Conservation (phyloP, 495 filamentous ascomycete genomes). For the Lepraria neglecta region DNA sequence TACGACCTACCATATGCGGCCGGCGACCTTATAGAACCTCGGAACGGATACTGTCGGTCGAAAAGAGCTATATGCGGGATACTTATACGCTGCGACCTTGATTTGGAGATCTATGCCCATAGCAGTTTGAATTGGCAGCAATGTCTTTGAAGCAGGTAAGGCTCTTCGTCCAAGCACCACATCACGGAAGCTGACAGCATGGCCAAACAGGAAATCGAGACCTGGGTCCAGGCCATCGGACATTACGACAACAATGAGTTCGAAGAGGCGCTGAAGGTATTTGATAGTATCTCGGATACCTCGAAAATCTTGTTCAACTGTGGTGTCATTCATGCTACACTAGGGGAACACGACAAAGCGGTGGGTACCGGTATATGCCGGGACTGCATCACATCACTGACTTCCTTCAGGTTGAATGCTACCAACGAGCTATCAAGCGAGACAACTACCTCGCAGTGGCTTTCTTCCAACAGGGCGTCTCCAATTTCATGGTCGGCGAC, state of each 20-base stretch:
- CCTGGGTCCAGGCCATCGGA: constrained; percentile 86
- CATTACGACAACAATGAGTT: constrained; percentile 97
- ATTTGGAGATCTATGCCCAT: neutral
- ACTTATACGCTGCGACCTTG: neutral
- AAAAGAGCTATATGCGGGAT: neutral
- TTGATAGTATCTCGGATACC: constrained; percentile 84
- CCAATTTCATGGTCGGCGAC: constrained; percentile 94
- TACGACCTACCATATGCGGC: too few species aligned
- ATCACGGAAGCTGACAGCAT: constrained; percentile 10
- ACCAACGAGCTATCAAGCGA: constrained; percentile 79
- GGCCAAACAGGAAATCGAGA: constrained; percentile 83
- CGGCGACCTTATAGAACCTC: too few species aligned
- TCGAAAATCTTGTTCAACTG: constrained; percentile 99
- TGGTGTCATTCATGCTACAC: constrained; percentile 93
- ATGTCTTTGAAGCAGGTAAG: constrained; percentile 77
- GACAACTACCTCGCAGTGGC: constrained; percentile 96
- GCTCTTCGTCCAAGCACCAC: neutral
- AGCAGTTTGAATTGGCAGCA: constrained; percentile 6
- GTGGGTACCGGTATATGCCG: constrained; percentile 48
- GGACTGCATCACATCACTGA: constrained; percentile 13
- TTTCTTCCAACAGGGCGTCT: constrained; percentile 98
- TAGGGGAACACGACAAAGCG: constrained; percentile 94
- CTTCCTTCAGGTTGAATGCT: constrained; percentile 72
- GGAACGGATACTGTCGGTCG: neutral
- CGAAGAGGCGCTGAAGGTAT: constrained; percentile 73